These are phyloP conservation scores for Yamadazyma insecticola DNA, from an alignment of 805 yeast species.

Conservation along the genomic window DNA sequence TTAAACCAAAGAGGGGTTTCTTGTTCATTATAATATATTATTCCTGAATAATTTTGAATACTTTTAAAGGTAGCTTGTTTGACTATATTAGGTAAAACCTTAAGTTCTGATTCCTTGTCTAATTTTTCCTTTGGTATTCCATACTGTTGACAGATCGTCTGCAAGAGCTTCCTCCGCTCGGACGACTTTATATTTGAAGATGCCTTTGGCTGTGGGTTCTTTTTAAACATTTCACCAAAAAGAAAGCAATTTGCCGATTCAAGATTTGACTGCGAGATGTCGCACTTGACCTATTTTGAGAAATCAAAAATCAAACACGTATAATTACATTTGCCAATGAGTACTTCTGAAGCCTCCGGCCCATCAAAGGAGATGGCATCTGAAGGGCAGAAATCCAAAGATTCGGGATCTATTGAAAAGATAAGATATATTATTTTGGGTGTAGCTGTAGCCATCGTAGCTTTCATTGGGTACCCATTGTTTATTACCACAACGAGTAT, in stretches of 20 bases:
- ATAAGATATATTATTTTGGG: slow-evolving; percentile 11
- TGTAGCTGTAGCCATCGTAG: slow-evolving; percentile 10
- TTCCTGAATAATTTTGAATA: slow-evolving; percentile 49
- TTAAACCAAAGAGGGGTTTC: slow-evolving; percentile 74
- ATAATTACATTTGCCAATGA: too few relatives aligned
- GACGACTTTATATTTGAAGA: slow-evolving; percentile 77
- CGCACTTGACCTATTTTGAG: neutral
- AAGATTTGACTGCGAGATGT: neutral
- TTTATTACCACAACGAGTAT: slow-evolving; percentile 60
- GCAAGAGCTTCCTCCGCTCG: slow-evolving; percentile 58
- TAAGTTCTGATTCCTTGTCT: slow-evolving; percentile 36
- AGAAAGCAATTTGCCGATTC: neutral
- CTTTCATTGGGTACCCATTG: slow-evolving; percentile 49
- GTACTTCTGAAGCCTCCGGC: too few relatives aligned
- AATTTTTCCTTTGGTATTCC: slow-evolving; percentile 34
- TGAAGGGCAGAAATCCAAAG: neutral
- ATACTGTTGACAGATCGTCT: slow-evolving; percentile 39
- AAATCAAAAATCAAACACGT: slow-evolving; percentile 1
- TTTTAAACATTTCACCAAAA: slow-evolving; percentile 48
- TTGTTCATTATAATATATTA: slow-evolving; percentile 58
- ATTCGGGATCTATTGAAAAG: slow-evolving; percentile 4
- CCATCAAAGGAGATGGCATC: too few relatives aligned
- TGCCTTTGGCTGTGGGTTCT: slow-evolving; percentile 61
- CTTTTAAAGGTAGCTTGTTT: slow-evolving; percentile 63
- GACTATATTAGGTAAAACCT: slow-evolving; percentile 47